phyloP scores from a whole-genome alignment of 2,329 filamentous ascomycete genomes.

The Cladosporium cucumerinum region DNA sequence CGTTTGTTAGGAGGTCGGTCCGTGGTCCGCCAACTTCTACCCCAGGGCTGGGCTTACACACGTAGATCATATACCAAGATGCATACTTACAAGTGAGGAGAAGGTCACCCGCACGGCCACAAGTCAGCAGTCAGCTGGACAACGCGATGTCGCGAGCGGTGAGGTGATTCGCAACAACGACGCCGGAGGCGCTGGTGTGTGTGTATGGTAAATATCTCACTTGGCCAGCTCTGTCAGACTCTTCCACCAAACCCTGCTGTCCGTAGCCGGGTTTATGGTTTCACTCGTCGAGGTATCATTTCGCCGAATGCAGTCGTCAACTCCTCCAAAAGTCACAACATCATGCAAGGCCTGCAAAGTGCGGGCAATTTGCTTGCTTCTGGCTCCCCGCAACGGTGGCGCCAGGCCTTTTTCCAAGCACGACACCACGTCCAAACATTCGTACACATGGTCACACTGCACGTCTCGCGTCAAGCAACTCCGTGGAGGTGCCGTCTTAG shows the following conservation, averaged over 20 bases:
- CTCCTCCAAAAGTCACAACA: background rate
- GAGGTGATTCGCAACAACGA: background rate
- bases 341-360: background rate
- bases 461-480: constrained; percentile 12
- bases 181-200: background rate
- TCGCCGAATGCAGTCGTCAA: background rate
- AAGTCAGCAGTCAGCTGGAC: constrained; percentile 11
- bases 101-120: constrained; percentile 1
- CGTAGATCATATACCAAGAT: constrained; percentile 1
- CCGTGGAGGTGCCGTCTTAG: constrained; percentile 5
- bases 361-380: background rate
- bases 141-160: background rate
- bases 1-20: background rate
- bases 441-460: constrained; percentile 6
- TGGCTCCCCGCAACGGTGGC: constrained; percentile 13
- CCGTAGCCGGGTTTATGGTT: constrained; percentile 1
- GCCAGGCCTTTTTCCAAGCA: background rate
- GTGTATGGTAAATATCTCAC: background rate
- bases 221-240: background rate
- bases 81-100: background rate
- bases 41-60: background rate
- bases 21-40: background rate
- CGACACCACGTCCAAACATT: background rate
- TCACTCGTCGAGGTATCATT: background rate
- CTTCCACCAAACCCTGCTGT: background rate